Conservation (phyloP, 345 rosid species). For the Hypericum perforatum region DNA sequence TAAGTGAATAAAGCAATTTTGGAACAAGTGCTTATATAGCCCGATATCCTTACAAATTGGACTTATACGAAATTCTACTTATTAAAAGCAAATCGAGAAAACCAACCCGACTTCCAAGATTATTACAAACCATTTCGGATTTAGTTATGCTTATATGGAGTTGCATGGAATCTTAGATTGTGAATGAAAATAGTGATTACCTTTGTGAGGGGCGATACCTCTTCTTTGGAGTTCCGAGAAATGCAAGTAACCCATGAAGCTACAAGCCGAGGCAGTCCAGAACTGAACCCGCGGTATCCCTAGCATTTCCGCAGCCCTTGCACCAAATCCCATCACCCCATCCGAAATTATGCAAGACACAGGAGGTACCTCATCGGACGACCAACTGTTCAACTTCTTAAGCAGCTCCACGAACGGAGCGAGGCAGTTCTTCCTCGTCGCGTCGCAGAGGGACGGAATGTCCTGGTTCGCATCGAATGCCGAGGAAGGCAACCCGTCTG, state of each 20-base stretch:
- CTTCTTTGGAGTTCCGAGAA: slow-evolving; percentile 15
- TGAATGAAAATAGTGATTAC: slow-evolving; percentile 7
- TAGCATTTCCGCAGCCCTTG: slow-evolving; percentile 17
- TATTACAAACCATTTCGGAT: too few species aligned
- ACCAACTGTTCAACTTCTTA: not conserved
- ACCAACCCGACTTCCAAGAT: not conserved
- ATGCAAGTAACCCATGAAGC: slow-evolving; percentile 27
- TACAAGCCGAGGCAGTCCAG: slow-evolving; percentile 28
- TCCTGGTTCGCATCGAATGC: slow-evolving; percentile 14
- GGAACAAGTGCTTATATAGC: too few species aligned
- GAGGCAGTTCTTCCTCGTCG: not conserved
- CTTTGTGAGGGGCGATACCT: slow-evolving; percentile 30
- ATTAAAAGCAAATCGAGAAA: not conserved
- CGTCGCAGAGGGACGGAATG: slow-evolving; percentile 5
- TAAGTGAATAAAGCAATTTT: too few species aligned
- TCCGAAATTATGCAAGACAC: slow-evolving; percentile 27
- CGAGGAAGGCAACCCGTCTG: slow-evolving; percentile 24
- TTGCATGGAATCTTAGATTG: too few species aligned
- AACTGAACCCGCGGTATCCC: slow-evolving; percentile 22
- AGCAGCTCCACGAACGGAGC: not conserved
- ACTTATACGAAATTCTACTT: not conserved
- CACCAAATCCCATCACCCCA: slow-evolving; percentile 14
- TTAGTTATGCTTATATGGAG: too few species aligned
- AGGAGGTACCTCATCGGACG: slow-evolving; percentile 8
- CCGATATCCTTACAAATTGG: too few species aligned